phyloP scores from a whole-genome alignment of 1,139 yeast genomes.

The Chernovozyma sophiae-reginae region DNA sequence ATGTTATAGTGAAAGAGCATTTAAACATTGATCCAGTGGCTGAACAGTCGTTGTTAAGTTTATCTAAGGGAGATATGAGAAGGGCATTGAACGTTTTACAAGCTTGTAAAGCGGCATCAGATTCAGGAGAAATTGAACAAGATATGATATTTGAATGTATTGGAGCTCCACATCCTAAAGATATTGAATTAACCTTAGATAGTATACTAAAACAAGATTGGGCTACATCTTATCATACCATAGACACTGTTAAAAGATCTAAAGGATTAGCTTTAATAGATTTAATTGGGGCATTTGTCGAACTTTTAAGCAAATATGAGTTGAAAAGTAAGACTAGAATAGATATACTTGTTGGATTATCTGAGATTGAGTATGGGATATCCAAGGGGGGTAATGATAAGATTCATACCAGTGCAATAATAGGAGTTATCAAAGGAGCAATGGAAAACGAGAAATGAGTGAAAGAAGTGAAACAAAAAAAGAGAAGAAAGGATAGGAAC shows the following conservation, averaged over 20 bases:
- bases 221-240: constrained; percentile 69
- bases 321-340: constrained; percentile 61
- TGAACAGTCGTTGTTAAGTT: constrained; percentile 55
- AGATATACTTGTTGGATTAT: constrained; percentile 60
- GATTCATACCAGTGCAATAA: constrained; percentile 84
- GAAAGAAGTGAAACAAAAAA: no score
- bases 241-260: constrained; percentile 55
- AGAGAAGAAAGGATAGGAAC: neutral
- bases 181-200: constrained; percentile 69
- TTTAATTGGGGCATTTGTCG: constrained; percentile 70
- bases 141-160: constrained; percentile 88
- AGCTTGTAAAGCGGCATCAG: constrained; percentile 77
- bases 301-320: constrained; percentile 62
- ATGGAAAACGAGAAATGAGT: constrained; percentile 20
- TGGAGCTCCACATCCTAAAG: constrained; percentile 92
- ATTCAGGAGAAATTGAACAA: constrained; percentile 47
- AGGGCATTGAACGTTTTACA: constrained; percentile 90
- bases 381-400: constrained; percentile 91
- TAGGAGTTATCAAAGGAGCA: constrained; percentile 77
- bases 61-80: constrained; percentile 94
- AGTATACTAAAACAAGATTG: constrained; percentile 84
- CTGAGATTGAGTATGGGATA: constrained; percentile 87
- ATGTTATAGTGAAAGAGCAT: constrained; percentile 66
- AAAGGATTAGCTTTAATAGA: constrained; percentile 92
- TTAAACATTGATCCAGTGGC: constrained; percentile 60